Evolutionary conservation across 1,284 basidiomycete species (phyloP).

Genomic region (Nidula niveotomentosa): DNA sequence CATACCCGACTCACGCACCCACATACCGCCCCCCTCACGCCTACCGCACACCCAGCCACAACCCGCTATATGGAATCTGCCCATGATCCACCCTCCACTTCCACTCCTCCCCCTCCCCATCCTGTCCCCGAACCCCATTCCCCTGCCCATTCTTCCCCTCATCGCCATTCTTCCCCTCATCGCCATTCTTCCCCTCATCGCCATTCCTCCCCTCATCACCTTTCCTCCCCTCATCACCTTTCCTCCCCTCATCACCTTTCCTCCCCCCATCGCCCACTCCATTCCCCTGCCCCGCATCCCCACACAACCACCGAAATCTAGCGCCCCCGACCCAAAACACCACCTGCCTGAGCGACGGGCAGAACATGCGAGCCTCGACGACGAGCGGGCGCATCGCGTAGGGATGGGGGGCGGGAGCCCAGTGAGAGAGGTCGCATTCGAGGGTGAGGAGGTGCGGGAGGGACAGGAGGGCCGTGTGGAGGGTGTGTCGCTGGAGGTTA

Average conservation of each 20-base stretch:
- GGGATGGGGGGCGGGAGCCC: constrained; percentile 19
- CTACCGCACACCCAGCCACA: too few species aligned
- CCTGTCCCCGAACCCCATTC: too few species aligned
- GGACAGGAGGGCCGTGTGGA: constrained; percentile 22
- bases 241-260: background rate
- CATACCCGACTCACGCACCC: too few species aligned
- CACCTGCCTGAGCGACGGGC: constrained; percentile 20
- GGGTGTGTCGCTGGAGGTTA: constrained; percentile 20
- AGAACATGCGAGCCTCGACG: constrained; percentile 25
- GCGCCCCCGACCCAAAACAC: constrained; percentile 25
- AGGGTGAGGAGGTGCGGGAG: constrained; percentile 23
- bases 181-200: too few species aligned
- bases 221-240: background rate
- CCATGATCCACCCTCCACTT: too few species aligned
- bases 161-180: too few species aligned
- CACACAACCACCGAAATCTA: constrained; percentile 21
- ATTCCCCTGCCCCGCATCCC: constrained; percentile 1
- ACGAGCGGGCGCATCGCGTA: constrained; percentile 25
- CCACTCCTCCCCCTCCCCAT: too few species aligned
- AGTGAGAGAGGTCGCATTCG: constrained; percentile 27
- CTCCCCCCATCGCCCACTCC: background rate
- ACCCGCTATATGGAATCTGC: too few species aligned
- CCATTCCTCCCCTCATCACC: too few species aligned
- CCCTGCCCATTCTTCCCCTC: too few species aligned
- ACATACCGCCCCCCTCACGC: too few species aligned